Evolutionary conservation across 805 yeast species (phyloP).

Genomic region (Phaffomyces thermotolerans): DNA sequence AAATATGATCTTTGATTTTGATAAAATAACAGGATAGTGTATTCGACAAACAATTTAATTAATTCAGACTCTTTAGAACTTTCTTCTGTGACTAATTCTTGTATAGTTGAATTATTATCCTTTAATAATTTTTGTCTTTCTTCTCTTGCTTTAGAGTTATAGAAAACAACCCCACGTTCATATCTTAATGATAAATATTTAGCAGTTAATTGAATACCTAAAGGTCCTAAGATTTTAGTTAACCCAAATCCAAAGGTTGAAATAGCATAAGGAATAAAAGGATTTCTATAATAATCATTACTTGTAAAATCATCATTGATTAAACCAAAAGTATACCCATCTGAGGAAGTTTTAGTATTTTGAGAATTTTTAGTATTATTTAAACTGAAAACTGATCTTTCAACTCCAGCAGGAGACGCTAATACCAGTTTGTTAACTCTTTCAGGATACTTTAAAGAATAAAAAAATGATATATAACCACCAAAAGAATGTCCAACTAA

Average conservation of each 20-base stretch:
- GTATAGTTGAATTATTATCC: too few relatives aligned
- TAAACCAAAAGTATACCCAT: slow-evolving; percentile 4
- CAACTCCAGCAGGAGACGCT: slow-evolving; percentile 76
- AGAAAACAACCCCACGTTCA: slow-evolving; percentile 8
- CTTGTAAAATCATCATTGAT: slow-evolving; percentile 16
- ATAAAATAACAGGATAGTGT: slow-evolving; percentile 17
- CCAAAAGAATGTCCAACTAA: slow-evolving; percentile 77
- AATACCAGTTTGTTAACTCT: slow-evolving; percentile 47
- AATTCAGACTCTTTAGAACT: slow-evolving; percentile 4
- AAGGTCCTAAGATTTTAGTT: slow-evolving; percentile 38
- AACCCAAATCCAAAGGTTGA: slow-evolving; percentile 37
- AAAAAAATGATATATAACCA: slow-evolving; percentile 62
- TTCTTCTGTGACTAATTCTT: too few relatives aligned
- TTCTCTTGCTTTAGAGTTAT: slow-evolving; percentile 5
- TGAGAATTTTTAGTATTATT: slow-evolving; percentile 21
- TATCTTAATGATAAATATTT: slow-evolving; percentile 9
- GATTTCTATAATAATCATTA: slow-evolving; percentile 21
- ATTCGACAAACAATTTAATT: slow-evolving; percentile 15
- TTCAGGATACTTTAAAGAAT: slow-evolving; percentile 51
- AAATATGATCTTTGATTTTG: slow-evolving; percentile 17
- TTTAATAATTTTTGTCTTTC: neutral
- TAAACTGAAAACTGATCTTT: slow-evolving; percentile 56
- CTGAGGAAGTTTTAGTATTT: neutral
- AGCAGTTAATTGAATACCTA: slow-evolving; percentile 32
- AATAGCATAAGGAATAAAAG: slow-evolving; percentile 25